A percentile compares a stretch with the other conserved stretches of the same genome.
phyloP scores from a whole-genome alignment of 169 alveolate species.

The Plasmodium relictum region DNA sequence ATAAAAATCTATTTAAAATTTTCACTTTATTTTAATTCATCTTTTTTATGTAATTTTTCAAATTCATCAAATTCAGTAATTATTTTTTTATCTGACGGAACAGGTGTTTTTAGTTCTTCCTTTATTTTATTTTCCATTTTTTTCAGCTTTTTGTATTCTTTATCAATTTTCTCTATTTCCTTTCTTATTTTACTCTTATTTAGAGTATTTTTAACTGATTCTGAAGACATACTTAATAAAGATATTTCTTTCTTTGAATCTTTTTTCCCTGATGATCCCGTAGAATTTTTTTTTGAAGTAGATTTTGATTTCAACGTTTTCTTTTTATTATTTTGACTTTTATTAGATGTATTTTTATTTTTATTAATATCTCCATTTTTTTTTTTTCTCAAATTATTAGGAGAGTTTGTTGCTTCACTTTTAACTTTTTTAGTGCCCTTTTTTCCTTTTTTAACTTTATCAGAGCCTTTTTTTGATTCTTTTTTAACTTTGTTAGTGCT shows the following conservation, averaged over 20 bases:
- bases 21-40: background rate
- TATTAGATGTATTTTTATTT: slow-evolving; percentile 12
- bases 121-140: slow-evolving; percentile 60
- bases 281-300: slow-evolving; percentile 13
- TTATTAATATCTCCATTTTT: slow-evolving; percentile 1
- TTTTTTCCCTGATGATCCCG: slow-evolving; percentile 11
- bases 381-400: slow-evolving; percentile 1
- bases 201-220: slow-evolving; percentile 13
- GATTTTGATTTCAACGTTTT: background rate
- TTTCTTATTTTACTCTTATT: slow-evolving; percentile 46
- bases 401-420: slow-evolving; percentile 10
- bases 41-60: slow-evolving; percentile 44
- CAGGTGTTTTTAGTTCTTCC: slow-evolving; percentile 46
- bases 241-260: slow-evolving; percentile 7
- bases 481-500: background rate
- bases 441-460: slow-evolving; percentile 5
- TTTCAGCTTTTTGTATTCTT: slow-evolving; percentile 67
- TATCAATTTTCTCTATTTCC: slow-evolving; percentile 62
- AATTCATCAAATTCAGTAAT: slow-evolving; percentile 63
- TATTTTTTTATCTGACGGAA: slow-evolving; percentile 57
- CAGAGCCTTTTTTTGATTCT: background rate
- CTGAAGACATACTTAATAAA: slow-evolving; percentile 43
- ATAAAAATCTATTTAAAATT: too few relatives aligned
- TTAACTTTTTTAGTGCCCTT: background rate
- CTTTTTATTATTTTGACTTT: background rate